phyloP scores from a whole-genome alignment of 805 yeast species.

The Starmera pachycereana region DNA sequence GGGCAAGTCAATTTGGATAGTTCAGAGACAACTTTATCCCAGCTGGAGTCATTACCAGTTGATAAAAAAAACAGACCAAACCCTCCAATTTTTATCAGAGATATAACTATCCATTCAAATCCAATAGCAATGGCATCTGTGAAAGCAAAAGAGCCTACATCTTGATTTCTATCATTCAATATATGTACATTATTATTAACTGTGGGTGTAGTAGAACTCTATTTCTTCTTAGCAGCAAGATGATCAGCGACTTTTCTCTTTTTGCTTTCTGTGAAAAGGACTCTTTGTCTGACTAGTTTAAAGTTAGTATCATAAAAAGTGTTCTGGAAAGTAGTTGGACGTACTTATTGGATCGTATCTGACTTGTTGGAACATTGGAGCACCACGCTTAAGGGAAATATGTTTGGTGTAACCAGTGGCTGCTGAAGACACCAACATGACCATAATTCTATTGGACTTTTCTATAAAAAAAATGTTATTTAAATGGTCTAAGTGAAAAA shows the following conservation, averaged over 20 bases:
- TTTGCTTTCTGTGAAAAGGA: constrained; percentile 78
- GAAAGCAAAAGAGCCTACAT: no score
- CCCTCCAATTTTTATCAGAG: constrained; percentile 18
- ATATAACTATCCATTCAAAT: constrained; percentile 31
- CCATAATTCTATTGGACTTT: constrained; percentile 70
- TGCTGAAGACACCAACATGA: constrained; percentile 82
- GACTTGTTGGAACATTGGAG: constrained; percentile 69
- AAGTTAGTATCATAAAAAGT: constrained; percentile 17
- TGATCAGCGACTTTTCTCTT: constrained; percentile 55
- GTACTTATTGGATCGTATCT: constrained; percentile 69
- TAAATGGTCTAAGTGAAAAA: background rate
- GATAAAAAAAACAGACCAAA: constrained; percentile 29
- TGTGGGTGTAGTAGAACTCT: no score
- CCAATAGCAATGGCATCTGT: constrained; percentile 24
- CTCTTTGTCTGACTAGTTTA: constrained; percentile 66
- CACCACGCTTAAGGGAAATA: constrained; percentile 70
- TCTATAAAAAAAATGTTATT: constrained; percentile 30
- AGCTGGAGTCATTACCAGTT: constrained; percentile 15
- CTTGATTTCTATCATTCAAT: no score
- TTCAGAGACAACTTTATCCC: constrained; percentile 18
- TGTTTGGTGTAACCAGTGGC: constrained; percentile 82
- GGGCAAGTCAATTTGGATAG: constrained; percentile 61
- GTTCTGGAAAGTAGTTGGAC: constrained; percentile 4
- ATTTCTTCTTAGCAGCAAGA: no score
- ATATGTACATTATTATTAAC: no score